phyloP scores from a whole-genome alignment of 495 filamentous ascomycete species.

The Aspergillus incahuasiensis region DNA sequence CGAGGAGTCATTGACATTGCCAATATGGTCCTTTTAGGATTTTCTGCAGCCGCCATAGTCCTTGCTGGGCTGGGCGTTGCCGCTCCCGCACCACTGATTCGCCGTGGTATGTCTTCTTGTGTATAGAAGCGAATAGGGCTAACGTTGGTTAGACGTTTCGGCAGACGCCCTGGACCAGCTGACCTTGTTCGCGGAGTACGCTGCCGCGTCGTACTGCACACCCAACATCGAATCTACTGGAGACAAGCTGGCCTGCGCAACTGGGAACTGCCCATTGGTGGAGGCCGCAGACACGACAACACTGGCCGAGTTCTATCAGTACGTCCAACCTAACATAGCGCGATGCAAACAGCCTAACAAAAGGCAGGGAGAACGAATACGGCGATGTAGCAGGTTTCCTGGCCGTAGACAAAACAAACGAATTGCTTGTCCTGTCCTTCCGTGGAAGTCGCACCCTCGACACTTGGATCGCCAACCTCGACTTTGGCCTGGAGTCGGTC shows the following conservation, averaged over 20 bases:
- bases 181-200: constrained; percentile 63
- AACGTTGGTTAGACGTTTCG: constrained; percentile 27
- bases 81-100: constrained; percentile 26
- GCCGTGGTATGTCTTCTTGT: constrained; percentile 23
- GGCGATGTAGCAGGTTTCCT: constrained; percentile 67
- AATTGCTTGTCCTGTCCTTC: constrained; percentile 63
- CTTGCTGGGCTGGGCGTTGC: constrained; percentile 21
- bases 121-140: background rate
- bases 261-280: constrained; percentile 57
- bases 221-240: constrained; percentile 41
- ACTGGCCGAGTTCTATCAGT: constrained; percentile 58
- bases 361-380: constrained; percentile 39
- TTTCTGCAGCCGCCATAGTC: constrained; percentile 14
- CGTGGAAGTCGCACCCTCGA: constrained; percentile 57
- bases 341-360: constrained; percentile 5
- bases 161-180: constrained; percentile 37
- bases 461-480: constrained; percentile 65
- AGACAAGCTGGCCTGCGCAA: constrained; percentile 51
- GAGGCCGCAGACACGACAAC: constrained; percentile 52
- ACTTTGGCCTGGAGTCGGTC: constrained; percentile 33
- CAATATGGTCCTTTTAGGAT: constrained; percentile 7
- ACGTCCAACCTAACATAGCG: constrained; percentile 13
- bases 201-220: constrained; percentile 66
- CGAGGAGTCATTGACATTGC: background rate
- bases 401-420: constrained; percentile 58